These are phyloP conservation scores for Xylaria sp. DNA, from an alignment of 2,329 filamentous ascomycete genomes.

Conservation along the genomic window DNA sequence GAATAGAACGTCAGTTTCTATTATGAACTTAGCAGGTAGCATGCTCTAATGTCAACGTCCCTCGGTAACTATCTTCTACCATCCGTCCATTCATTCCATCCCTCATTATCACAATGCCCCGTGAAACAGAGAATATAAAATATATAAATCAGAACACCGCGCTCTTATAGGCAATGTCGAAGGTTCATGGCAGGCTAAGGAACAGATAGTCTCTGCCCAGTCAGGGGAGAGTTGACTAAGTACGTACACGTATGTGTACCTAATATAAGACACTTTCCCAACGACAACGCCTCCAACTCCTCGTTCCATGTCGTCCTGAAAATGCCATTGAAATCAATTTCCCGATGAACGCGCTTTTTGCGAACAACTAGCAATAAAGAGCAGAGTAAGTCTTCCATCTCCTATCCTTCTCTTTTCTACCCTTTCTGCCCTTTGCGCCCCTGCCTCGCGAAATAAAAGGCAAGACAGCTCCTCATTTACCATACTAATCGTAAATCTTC, in stretches of 20 bases:
- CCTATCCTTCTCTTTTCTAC: too few relatives aligned
- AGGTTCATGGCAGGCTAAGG: not conserved
- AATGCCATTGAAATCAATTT: conserved; percentile 2
- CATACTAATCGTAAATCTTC: not conserved
- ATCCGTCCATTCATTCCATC: not conserved
- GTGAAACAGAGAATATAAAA: not conserved
- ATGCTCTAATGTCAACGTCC: not conserved
- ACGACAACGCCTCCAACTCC: conserved; percentile 21
- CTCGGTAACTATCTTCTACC: not conserved
- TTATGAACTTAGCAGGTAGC: not conserved
- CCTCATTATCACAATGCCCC: conserved; percentile 2
- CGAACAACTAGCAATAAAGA: not conserved
- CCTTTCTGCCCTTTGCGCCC: not conserved
- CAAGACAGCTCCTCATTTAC: not conserved
- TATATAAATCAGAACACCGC: not conserved
- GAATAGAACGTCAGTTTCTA: not conserved
- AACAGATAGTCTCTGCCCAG: not conserved
- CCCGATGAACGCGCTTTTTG: not conserved
- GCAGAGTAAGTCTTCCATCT: not conserved
- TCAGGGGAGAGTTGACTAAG: not conserved
- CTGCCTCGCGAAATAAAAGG: not conserved
- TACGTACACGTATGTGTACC: not conserved
- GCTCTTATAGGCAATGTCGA: conserved; percentile 5
- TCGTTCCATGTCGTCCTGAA: not conserved
- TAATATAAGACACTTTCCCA: not conserved